Conservation (phyloP, 208 protist genomes). For the Borovskyia barvae region DNA sequence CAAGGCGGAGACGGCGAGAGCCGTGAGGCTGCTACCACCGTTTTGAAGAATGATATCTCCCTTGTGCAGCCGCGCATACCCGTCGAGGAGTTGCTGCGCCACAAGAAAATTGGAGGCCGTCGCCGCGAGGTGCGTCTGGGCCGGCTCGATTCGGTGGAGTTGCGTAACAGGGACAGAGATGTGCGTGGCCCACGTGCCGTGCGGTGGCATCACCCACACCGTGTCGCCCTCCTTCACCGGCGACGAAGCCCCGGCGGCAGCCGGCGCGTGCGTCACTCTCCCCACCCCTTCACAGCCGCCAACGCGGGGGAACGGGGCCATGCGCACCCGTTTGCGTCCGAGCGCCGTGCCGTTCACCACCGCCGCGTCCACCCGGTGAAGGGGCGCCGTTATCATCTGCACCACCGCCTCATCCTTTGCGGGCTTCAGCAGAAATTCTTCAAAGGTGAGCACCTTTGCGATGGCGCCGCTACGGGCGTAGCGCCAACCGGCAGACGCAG, state of each 20-base stretch:
- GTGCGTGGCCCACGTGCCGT: slow-evolving; percentile 68
- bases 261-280: slow-evolving; percentile 29
- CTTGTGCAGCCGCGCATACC: slow-evolving; percentile 47
- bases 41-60: slow-evolving; percentile 72
- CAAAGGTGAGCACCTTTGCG: slow-evolving; percentile 37
- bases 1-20: slow-evolving; percentile 66
- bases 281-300: slow-evolving; percentile 74
- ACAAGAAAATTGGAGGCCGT: slow-evolving; percentile 71
- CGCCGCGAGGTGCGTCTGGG: slow-evolving; percentile 42
- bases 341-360: slow-evolving; percentile 73
- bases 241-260: neutral
- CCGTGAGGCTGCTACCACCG: slow-evolving; percentile 69
- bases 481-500: slow-evolving; percentile 60
- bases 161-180: slow-evolving; percentile 35
- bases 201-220: slow-evolving; percentile 67
- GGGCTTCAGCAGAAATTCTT: slow-evolving; percentile 48
- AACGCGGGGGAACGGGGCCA: slow-evolving; percentile 43
- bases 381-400: slow-evolving; percentile 49
- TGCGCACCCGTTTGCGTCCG: slow-evolving; percentile 35
- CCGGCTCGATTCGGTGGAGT: slow-evolving; percentile 61
- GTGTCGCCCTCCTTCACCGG: slow-evolving; percentile 67
- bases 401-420: slow-evolving; percentile 57
- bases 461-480: slow-evolving; percentile 70
- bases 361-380: slow-evolving; percentile 68
- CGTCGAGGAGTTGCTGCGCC: slow-evolving; percentile 65